A percentile compares a stretch with the other conserved stretches of the same genome.
phyloP scores from a whole-genome alignment of 139 green algal genomes.

The Coelastrella sp. region DNA sequence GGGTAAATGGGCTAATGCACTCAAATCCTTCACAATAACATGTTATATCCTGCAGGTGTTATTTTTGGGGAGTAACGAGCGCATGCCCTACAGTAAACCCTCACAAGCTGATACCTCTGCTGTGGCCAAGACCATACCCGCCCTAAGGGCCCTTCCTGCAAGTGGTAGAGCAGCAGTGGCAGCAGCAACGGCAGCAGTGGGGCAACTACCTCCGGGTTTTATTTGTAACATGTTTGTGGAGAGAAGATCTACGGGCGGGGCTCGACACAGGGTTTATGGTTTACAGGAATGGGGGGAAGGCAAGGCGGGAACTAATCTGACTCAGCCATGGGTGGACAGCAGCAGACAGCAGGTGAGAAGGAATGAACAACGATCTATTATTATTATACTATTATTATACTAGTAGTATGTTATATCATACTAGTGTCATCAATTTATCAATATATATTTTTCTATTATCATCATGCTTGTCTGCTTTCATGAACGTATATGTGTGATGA shows the following conservation, averaged over 20 bases:
- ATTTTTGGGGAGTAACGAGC: neutral
- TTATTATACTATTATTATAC: too few relatives aligned
- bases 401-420: too few relatives aligned
- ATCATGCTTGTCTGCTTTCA: too few relatives aligned
- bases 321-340: neutral
- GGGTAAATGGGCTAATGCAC: neutral
- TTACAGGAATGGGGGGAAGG: conserved; percentile 23
- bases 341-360: conserved; percentile 3
- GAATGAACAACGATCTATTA: too few relatives aligned
- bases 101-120: neutral
- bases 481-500: too few relatives aligned
- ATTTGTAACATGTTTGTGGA: conserved; percentile 34
- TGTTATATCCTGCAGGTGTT: conserved; percentile 3
- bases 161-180: neutral
- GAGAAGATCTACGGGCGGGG: neutral
- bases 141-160: neutral
- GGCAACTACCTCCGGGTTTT: conserved; percentile 13
- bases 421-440: too few relatives aligned
- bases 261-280: conserved; percentile 13
- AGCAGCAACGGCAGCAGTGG: neutral
- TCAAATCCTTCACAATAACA: neutral
- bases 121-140: neutral
- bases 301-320: neutral
- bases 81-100: neutral
- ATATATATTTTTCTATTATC: too few relatives aligned